Percentiles rank a stretch among this genome's conserved stretches.
Evolutionary conservation across 1,139 yeast genomes (phyloP).

Genomic region (Tardiomyces depauwii): DNA sequence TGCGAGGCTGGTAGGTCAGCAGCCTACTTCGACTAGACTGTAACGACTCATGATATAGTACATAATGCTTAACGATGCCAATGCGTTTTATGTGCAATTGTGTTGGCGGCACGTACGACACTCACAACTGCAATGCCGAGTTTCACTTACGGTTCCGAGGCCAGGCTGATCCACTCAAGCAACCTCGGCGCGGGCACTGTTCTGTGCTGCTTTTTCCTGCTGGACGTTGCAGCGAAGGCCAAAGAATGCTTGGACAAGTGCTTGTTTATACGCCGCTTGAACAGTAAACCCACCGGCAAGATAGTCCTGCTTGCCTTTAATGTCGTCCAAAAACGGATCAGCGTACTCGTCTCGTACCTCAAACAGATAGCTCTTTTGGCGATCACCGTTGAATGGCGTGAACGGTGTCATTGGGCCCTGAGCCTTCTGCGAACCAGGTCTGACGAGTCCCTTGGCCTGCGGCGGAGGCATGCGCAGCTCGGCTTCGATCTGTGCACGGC

Average conservation of each 20-base stretch:
- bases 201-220: conserved; percentile 37
- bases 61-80: too few relatives aligned
- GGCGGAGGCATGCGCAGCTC: conserved; percentile 20
- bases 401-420: conserved; percentile 45
- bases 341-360: conserved; percentile 38
- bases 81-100: too few relatives aligned
- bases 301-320: conserved; percentile 55
- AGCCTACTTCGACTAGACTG: too few relatives aligned
- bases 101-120: too few relatives aligned
- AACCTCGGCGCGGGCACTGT: not conserved
- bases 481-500: conserved; percentile 57
- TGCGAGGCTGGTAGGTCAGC: not conserved
- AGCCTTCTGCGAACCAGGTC: conserved; percentile 6
- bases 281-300: conserved; percentile 81
- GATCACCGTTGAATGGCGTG: conserved; percentile 91
- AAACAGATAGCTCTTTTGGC: conserved; percentile 42
- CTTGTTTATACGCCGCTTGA: conserved; percentile 57
- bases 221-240: conserved; percentile 78
- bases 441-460: not conserved
- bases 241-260: conserved; percentile 78
- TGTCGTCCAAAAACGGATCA: conserved; percentile 51
- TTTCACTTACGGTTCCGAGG: not conserved
- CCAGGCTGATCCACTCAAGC: not conserved
- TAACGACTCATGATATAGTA: too few relatives aligned
- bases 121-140: too few relatives aligned